Conservation (phyloP, 169 alveolate genomes). For the Cystoisospora suis region DNA sequence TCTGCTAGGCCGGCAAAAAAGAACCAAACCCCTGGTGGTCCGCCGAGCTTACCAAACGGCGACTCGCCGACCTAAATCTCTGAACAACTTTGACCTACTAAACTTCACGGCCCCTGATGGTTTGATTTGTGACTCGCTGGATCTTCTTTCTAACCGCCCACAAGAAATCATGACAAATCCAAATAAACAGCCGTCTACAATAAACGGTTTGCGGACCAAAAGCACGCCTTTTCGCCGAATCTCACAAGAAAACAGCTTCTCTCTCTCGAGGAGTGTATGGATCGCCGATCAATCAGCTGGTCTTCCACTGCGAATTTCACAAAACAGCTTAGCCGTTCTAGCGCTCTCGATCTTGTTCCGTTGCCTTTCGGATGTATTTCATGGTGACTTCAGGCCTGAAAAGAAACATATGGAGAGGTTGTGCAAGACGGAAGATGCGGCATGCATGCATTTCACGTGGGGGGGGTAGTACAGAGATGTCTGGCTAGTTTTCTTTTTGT, state of each 20-base stretch:
- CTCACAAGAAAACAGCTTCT: not conserved
- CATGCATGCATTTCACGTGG: not conserved
- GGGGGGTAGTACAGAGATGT: not conserved
- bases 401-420: not conserved
- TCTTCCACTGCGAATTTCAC: not conserved
- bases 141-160: no score
- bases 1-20: no score
- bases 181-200: not conserved
- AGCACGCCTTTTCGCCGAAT: not conserved
- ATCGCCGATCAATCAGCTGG: not conserved
- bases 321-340: no score
- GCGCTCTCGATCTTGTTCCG: not conserved
- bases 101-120: no score
- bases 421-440: not conserved
- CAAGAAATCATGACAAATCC: not conserved
- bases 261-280: not conserved
- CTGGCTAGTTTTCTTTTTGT: not conserved
- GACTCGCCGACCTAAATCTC: no score
- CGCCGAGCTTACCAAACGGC: no score
- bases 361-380: not conserved
- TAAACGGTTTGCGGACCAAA: not conserved
- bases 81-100: no score
- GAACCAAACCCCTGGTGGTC: no score
- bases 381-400: conserved; percentile 3
- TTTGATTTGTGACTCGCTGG: no score